Percentiles rank a stretch among this genome's conserved stretches.
Conservation (phyloP, 164 flowering plant species). For the Annona cherimola region DNA sequence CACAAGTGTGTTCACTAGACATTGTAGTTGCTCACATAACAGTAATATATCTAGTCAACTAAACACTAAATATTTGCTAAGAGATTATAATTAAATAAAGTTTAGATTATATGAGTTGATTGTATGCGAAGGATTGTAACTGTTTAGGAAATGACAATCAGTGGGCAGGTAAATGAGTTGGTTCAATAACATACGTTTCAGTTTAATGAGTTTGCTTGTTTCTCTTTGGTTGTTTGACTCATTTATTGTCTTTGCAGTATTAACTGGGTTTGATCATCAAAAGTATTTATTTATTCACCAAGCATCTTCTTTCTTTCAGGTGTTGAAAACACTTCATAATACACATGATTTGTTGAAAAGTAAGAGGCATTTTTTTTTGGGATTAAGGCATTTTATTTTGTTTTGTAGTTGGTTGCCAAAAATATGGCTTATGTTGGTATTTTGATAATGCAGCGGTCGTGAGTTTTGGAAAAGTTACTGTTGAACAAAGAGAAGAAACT, state of each 20-base stretch:
- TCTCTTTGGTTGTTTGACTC: neutral
- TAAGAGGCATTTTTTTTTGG: slow-evolving; percentile 27
- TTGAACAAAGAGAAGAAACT: slow-evolving; percentile 55
- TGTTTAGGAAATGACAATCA: too few relatives aligned
- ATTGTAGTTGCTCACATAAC: too few relatives aligned
- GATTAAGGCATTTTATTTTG: slow-evolving; percentile 10
- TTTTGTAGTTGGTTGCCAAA: neutral
- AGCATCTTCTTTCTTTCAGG: slow-evolving; percentile 31
- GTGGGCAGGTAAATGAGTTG: too few relatives aligned
- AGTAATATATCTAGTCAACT: too few relatives aligned
- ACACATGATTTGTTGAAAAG: slow-evolving; percentile 60
- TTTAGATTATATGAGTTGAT: too few relatives aligned
- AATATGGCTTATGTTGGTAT: neutral
- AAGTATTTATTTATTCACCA: neutral
- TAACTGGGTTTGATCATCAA: neutral
- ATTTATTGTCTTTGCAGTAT: too few relatives aligned
- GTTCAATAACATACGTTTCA: neutral
- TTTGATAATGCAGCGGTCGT: slow-evolving; percentile 52
- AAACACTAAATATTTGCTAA: too few relatives aligned
- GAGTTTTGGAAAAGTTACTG: slow-evolving; percentile 82
- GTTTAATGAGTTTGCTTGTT: neutral
- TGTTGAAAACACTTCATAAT: slow-evolving; percentile 73
- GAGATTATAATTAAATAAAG: too few relatives aligned
- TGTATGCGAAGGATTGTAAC: too few relatives aligned
- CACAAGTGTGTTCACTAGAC: too few relatives aligned